Percentiles rank a stretch among this genome's conserved stretches.
Evolutionary conservation across 208 protist genomes (phyloP).

Genomic region (Trypanosomatidae sp.): DNA sequence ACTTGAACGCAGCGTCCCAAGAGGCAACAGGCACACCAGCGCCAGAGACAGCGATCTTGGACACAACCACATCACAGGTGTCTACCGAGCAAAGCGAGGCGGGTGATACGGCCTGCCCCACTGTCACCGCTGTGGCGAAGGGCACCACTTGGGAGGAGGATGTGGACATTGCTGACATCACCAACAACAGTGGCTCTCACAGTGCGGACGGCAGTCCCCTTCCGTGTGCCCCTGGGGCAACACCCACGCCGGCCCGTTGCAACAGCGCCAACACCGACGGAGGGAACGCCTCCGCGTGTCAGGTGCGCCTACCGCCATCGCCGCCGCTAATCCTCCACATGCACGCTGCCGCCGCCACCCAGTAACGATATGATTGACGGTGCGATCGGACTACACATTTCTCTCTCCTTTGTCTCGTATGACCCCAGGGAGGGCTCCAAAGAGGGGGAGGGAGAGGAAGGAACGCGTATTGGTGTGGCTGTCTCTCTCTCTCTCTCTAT

Average conservation of each 20-base stretch:
- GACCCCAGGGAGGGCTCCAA: background rate
- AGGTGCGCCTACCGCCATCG: conserved; percentile 54
- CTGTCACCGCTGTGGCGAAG: conserved; percentile 5
- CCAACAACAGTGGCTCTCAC: background rate
- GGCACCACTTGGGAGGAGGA: conserved; percentile 17
- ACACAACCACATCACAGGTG: background rate
- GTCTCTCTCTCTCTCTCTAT: background rate
- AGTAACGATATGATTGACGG: conserved; percentile 1
- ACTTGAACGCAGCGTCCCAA: background rate
- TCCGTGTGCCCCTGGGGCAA: conserved; percentile 26
- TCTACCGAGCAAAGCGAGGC: background rate
- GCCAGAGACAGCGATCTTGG: background rate
- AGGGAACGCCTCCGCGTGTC: conserved; percentile 6
- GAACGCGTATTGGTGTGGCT: background rate
- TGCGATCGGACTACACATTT: too few species aligned
- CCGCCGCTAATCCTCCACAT: conserved; percentile 61
- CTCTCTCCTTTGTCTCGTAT: background rate
- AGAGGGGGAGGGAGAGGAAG: background rate
- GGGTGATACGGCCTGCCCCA: background rate
- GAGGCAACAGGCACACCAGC: background rate
- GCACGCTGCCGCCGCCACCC: conserved; percentile 10
- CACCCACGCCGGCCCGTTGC: conserved; percentile 41
- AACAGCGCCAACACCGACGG: conserved; percentile 15
- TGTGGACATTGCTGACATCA: conserved; percentile 1
- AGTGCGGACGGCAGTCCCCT: conserved; percentile 17